phyloP scores from a whole-genome alignment of 164 flowering plant genomes.

The Umbellularia californica region DNA sequence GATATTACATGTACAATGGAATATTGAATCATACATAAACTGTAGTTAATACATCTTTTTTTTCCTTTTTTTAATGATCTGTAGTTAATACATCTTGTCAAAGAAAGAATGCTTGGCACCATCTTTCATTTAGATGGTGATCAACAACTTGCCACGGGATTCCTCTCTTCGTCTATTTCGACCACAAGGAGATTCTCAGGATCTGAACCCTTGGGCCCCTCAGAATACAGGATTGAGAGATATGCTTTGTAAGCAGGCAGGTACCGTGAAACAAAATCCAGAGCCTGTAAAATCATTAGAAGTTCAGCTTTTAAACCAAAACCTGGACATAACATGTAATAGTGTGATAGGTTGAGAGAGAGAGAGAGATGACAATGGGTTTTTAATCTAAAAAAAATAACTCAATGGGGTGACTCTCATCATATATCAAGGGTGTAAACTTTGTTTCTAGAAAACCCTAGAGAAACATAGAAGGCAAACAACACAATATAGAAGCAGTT shows the following conservation, averaged over 20 bases:
- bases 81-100: neutral
- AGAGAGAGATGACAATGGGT: too few relatives aligned
- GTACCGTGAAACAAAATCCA: conserved; percentile 92
- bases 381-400: neutral
- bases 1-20: neutral
- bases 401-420: too few relatives aligned
- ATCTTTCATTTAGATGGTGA: neutral
- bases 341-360: too few relatives aligned
- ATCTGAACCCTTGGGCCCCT: conserved; percentile 83
- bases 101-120: neutral
- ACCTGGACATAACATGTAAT: too few relatives aligned
- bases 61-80: too few relatives aligned
- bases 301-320: neutral
- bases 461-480: too few relatives aligned
- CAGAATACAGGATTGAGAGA: conserved; percentile 83
- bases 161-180: conserved; percentile 30
- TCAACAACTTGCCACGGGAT: conserved; percentile 21
- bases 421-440: too few relatives aligned
- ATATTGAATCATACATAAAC: neutral
- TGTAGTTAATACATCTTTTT: neutral
- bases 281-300: conserved; percentile 43
- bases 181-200: conserved; percentile 36
- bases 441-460: too few relatives aligned
- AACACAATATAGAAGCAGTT: too few relatives aligned
- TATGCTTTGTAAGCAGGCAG: conserved; percentile 95